These are phyloP conservation scores for Collybiopsis luxurians DNA, from an alignment of 768 basidiomycete genomes.

Conservation along the genomic window DNA sequence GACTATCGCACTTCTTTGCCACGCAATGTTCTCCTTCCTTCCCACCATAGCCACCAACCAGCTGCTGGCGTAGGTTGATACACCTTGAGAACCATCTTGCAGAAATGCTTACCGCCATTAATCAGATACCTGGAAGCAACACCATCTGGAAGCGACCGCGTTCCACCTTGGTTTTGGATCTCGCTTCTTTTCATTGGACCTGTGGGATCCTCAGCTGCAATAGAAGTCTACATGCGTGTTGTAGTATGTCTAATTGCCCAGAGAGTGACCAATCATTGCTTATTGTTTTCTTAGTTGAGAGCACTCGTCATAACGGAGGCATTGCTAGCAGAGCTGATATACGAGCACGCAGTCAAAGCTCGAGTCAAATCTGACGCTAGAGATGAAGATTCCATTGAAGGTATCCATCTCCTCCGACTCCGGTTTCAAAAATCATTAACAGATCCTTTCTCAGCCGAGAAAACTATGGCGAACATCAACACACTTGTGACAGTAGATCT, in stretches of 20 bases:
- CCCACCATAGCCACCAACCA: conserved; percentile 2
- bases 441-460: conserved; percentile 21
- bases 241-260: conserved; percentile 24
- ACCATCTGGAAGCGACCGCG: conserved; percentile 37
- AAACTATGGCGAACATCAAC: conserved; percentile 51
- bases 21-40: not conserved
- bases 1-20: not conserved
- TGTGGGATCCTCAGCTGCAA: conserved; percentile 35
- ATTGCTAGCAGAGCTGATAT: conserved; percentile 20
- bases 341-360: conserved; percentile 40
- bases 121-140: conserved; percentile 58
- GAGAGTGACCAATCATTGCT: not conserved
- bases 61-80: conserved; percentile 26
- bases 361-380: conserved; percentile 40
- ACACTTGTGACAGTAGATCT: conserved; percentile 55
- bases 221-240: conserved; percentile 53
- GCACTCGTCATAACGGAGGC: conserved; percentile 21
- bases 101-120: too few species aligned
- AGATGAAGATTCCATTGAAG: not conserved
- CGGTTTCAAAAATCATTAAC: not conserved
- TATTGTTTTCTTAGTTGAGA: conserved; percentile 7
- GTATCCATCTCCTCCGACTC: not conserved
- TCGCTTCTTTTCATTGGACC: conserved; percentile 47
- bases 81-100: too few species aligned
- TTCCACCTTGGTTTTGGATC: conserved; percentile 74